Evolutionary conservation across 441 rosid species (phyloP), one percentile per base, ranked within the genome.

Genomic region (Omphalea diandra): DNA sequence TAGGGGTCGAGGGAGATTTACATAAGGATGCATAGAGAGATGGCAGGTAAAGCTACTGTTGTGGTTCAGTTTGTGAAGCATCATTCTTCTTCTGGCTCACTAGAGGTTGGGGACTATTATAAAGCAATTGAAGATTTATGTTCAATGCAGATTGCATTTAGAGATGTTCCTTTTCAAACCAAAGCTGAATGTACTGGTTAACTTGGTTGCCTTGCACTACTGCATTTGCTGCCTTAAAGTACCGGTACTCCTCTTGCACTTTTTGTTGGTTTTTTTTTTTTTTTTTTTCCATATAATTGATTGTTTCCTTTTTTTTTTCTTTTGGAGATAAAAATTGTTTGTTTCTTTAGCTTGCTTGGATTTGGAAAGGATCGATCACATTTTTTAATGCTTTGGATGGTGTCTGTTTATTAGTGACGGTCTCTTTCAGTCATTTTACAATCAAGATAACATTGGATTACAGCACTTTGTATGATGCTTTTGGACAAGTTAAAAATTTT

Each of bases 91-190:
- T 70, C 73, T 0, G 76, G 75, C 22, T 83, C 86, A 5, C 65
- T 89, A 32, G 94, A 88, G 67, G 76, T 86, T 11, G 72, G 68
- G 7, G 81, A 84, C 29, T 84, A 85, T 77, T 72, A 76, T 4
- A 75, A 71, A 59, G 89, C 84, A 0, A 77, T 88, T 38, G 80
- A 77, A 71, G 79, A 65, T 50, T 74, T 91, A 80, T 64, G 67
- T 7, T 75, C 79, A 9, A 73, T 74, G 83, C 76, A 71, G 58
- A 74, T 90, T 27, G 81, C 86, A 7, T 77, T 83, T 66, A 70
- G 70, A 76, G 97, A 92, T 88, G 74, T 80, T 86, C 52, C 79
- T 92, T 64, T 85, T 92, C 82, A 83, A 73, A 46, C 85, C 87
- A 1, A 79, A 79, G 43, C 65, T 84, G 72, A 83, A 70, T 74